phyloP scores from a whole-genome alignment of 495 filamentous ascomycete species.

The Penicillium longicatenatum region DNA sequence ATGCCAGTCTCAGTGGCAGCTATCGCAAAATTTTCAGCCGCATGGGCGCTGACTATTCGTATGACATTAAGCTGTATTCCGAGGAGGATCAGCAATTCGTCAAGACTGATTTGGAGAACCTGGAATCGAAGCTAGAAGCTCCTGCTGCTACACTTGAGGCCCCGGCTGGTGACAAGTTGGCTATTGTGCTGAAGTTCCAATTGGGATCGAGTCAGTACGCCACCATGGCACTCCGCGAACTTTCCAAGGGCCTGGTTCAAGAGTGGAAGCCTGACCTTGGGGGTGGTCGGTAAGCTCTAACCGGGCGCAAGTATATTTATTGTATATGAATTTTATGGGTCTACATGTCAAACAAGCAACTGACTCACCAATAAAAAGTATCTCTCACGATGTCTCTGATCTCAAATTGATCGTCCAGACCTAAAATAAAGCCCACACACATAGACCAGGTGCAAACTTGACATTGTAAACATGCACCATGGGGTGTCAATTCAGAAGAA shows the following conservation, averaged over 20 bases:
- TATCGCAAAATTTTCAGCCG: constrained; percentile 85
- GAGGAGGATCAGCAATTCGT: constrained; percentile 81
- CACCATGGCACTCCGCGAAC: constrained; percentile 88
- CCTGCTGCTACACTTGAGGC: constrained; percentile 8
- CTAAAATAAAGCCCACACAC: too few relatives aligned
- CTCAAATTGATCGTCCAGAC: not conserved
- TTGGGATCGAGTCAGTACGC: constrained; percentile 88
- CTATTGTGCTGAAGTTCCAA: constrained; percentile 82
- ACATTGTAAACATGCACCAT: not conserved
- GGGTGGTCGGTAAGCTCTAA: constrained; percentile 37
- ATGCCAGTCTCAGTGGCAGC: constrained; percentile 82
- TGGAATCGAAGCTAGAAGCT: constrained; percentile 25
- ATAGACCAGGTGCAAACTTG: not conserved
- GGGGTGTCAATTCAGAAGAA: not conserved
- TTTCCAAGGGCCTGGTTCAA: constrained; percentile 69
- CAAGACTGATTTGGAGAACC: constrained; percentile 73
- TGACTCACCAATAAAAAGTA: not conserved
- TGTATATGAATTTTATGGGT: not conserved
- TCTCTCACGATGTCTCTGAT: not conserved
- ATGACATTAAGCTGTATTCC: constrained; percentile 67
- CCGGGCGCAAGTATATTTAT: not conserved
- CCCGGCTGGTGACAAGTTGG: constrained; percentile 58
- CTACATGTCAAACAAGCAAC: not conserved
- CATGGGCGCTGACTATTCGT: constrained; percentile 56
- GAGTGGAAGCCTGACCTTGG: constrained; percentile 67